These are phyloP conservation scores for Persicaria maculosa DNA, from an alignment of 148 eudicot genomes.

Conservation along the genomic window DNA sequence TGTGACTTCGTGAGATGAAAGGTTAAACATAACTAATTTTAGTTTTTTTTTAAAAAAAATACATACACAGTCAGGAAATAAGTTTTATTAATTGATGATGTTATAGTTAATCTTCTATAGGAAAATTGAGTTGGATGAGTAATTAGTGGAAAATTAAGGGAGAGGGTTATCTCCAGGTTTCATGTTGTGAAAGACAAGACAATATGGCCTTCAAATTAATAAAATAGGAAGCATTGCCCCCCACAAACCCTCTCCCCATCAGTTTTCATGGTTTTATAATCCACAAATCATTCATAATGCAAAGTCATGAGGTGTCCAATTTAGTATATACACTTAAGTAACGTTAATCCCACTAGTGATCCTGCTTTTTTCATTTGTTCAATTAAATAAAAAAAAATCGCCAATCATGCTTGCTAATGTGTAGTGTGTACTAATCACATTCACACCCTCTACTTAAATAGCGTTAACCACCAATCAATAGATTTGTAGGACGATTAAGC, in stretches of 20 bases:
- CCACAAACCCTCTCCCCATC: slow-evolving; percentile 1
- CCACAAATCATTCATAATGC: neutral
- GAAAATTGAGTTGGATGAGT: neutral
- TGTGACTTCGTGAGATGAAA: too few relatives aligned
- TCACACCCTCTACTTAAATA: neutral
- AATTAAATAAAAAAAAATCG: neutral
- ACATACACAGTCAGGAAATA: too few relatives aligned
- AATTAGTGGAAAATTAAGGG: neutral
- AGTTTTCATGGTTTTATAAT: neutral
- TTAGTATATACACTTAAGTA: neutral
- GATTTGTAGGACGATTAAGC: slow-evolving; percentile 1
- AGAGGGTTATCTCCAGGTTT: slow-evolving; percentile 44
- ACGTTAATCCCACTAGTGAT: neutral
- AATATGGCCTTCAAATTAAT: slow-evolving; percentile 17
- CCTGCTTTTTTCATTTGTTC: neutral
- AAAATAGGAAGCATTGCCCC: neutral
- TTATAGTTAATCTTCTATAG: neutral
- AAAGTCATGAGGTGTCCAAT: neutral
- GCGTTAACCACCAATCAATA: neutral
- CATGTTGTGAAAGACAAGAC: slow-evolving; percentile 32
- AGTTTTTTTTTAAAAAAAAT: too few relatives aligned
- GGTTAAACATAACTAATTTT: too few relatives aligned
- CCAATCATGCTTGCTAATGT: neutral
- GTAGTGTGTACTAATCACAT: neutral
- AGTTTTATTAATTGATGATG: neutral